phyloP scores from a whole-genome alignment of 208 protist species.

The Polymyxa betae region DNA sequence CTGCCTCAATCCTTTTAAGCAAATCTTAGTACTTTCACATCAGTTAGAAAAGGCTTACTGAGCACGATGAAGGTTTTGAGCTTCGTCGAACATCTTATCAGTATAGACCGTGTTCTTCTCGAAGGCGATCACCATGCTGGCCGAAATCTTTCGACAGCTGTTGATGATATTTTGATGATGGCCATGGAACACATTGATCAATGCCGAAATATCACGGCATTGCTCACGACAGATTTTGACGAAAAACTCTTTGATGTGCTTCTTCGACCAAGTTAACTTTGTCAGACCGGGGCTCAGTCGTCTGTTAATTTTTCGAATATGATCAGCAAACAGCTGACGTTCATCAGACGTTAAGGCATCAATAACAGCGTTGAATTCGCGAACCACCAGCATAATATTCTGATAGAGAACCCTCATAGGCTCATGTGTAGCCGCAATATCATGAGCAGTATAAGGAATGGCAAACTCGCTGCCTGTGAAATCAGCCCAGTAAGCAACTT shows the following conservation, averaged over 20 bases:
- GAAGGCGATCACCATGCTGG: constrained; percentile 31
- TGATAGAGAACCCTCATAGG: constrained; percentile 89
- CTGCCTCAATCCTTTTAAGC: constrained; percentile 69
- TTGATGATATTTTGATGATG: constrained; percentile 81
- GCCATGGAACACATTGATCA: constrained; percentile 89
- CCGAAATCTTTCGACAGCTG: constrained; percentile 83
- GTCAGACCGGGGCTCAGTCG: constrained; percentile 86
- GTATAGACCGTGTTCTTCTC: constrained; percentile 79
- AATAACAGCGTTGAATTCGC: constrained; percentile 92
- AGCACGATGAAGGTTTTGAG: constrained; percentile 81
- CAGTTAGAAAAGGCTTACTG: not conserved
- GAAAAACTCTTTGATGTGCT: constrained; percentile 91
- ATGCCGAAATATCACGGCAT: constrained; percentile 78
- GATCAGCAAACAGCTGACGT: constrained; percentile 87
- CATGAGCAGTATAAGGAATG: constrained; percentile 80
- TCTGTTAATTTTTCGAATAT: constrained; percentile 85
- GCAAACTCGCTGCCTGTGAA: constrained; percentile 77
- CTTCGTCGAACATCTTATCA: constrained; percentile 81
- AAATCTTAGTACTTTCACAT: not conserved
- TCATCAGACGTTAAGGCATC: constrained; percentile 83
- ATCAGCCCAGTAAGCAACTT: constrained; percentile 88
- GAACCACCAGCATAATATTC: constrained; percentile 89
- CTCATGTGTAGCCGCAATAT: constrained; percentile 86
- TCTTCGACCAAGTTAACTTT: constrained; percentile 89
- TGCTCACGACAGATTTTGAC: constrained; percentile 86